A percentile compares a stretch with the other conserved stretches of the same genome.
Evolutionary conservation across 2,329 filamentous ascomycete species (phyloP).

Genomic region (Ceratocystis papillata): DNA sequence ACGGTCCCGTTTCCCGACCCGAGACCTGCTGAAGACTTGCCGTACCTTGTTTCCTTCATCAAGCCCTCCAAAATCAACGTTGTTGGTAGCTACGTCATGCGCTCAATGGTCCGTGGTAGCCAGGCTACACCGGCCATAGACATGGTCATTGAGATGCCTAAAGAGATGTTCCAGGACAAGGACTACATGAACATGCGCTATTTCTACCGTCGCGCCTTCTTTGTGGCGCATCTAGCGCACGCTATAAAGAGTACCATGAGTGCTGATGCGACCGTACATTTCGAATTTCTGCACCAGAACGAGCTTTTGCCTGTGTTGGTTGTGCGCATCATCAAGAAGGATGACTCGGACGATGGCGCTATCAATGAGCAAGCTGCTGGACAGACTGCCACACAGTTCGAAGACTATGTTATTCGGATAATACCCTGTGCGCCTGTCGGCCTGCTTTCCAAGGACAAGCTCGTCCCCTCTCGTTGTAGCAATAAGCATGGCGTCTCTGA

Average conservation of each 20-base stretch:
- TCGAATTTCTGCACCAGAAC: conserved; percentile 61
- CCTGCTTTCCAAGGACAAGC: conserved; percentile 60
- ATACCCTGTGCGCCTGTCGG: conserved; percentile 61
- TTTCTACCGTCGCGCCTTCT: conserved; percentile 90
- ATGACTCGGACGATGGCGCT: conserved; percentile 24
- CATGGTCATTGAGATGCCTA: conserved; percentile 78
- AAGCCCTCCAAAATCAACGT: conserved; percentile 73
- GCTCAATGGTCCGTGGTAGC: conserved; percentile 54
- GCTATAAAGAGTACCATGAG: conserved; percentile 51
- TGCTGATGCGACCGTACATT: conserved; percentile 42
- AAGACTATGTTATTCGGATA: conserved; percentile 55
- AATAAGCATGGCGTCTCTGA: conserved; percentile 47
- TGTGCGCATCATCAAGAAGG: conserved; percentile 30
- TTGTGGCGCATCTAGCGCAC: conserved; percentile 68
- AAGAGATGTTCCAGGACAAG: conserved; percentile 74
- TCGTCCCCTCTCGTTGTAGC: conserved; percentile 53
- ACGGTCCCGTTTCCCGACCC: conserved; percentile 79
- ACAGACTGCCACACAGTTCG: conserved; percentile 29
- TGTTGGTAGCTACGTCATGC: conserved; percentile 74
- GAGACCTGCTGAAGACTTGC: conserved; percentile 59
- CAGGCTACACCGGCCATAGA: conserved; percentile 56
- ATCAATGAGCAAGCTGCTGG: conserved; percentile 21
- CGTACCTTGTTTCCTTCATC: conserved; percentile 70
- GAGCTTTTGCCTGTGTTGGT: conserved; percentile 59
- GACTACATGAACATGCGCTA: conserved; percentile 89